Percentiles rank a stretch among this genome's conserved stretches.
Evolutionary conservation across 805 yeast species (phyloP).

Genomic region (Kodamaea leandrae): DNA sequence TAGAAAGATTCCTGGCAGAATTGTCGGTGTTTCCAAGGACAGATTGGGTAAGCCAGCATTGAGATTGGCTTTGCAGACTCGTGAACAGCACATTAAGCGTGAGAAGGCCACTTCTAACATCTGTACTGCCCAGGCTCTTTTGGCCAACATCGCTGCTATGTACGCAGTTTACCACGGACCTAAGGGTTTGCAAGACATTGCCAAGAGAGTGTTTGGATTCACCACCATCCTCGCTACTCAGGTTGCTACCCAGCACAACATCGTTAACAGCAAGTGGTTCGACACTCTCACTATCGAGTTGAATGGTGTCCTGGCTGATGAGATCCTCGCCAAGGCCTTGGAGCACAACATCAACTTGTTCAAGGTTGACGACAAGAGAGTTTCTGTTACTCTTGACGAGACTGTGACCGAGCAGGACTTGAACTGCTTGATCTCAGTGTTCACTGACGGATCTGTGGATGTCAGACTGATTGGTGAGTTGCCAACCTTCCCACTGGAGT

Average conservation of each 20-base stretch:
- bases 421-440: conserved; percentile 52
- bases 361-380: conserved; percentile 56
- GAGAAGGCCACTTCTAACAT: conserved; percentile 97
- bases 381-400: conserved; percentile 89
- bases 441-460: conserved; percentile 42
- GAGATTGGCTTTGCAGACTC: conserved; percentile 91
- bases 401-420: conserved; percentile 69
- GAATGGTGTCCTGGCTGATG: conserved; percentile 50
- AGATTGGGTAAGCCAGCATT: conserved; percentile 86
- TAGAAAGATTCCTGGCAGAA: conserved; percentile 94
- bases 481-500: conserved; percentile 50
- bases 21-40: conserved; percentile 91
- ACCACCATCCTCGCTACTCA: conserved; percentile 68
- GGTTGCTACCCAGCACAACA: conserved; percentile 44
- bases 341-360: conserved; percentile 72
- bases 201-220: conserved; percentile 69
- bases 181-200: conserved; percentile 74
- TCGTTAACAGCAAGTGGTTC: conserved; percentile 68
- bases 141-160: conserved; percentile 94
- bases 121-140: conserved; percentile 95
- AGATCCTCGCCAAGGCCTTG: conserved; percentile 57
- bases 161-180: conserved; percentile 97
- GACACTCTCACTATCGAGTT: conserved; percentile 79
- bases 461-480: conserved; percentile 29
- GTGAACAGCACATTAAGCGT: conserved; percentile 97